Base-by-base conservation (phyloP, 2,329 filamentous ascomycete species). In the Helotiales sp. region DNA sequence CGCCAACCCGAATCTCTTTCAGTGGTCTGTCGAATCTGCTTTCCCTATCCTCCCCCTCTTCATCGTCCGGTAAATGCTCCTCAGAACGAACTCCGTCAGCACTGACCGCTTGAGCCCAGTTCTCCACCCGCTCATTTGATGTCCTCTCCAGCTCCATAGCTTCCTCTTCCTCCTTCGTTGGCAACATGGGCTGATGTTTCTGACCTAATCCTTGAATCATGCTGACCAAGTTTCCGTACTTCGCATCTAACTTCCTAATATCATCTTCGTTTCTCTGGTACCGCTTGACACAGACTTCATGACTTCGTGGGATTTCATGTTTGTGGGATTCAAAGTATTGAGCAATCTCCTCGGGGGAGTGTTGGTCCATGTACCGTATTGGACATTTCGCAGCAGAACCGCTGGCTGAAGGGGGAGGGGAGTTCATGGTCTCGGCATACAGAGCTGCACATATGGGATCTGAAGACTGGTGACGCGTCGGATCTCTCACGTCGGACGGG, bases 281-380 rank as follows among this genome's bases (percentile, higher is more conserved):
- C 65, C 94, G 88, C 75, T 92, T 90, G 68, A 98, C 89, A 78
- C 95, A 98, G 52, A 97, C 87, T 77, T 96, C 93, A 79, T 98
- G 95, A 77, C 93, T 97, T 74, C 95, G 88, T 10, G 95, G 95
- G 63, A 98, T 87, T 78, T 97, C 92, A 79, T 98, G 94, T 79
- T 97, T 97, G 82, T 97, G 94, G 61, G 90, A 93, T 78, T 97
- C 93, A 75, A 98, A 93, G 78, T 97, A 98, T 75, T 91, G 88
- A 15, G 95, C 95, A 69, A 98, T 90, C 77, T 97, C 94, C 81
- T 97, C 93, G 1, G 95, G 93, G 1, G 93, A 93, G 77, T 97
- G 94, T 78, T 97, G 91, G 79, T 97, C 91, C 76, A 97, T 84
- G 80, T 91, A 97, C 57, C 95, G 91, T 68, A 98, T 98, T 2